phyloP scores from a whole-genome alignment of 768 basidiomycete genomes.

The Mrakia gelida region DNA sequence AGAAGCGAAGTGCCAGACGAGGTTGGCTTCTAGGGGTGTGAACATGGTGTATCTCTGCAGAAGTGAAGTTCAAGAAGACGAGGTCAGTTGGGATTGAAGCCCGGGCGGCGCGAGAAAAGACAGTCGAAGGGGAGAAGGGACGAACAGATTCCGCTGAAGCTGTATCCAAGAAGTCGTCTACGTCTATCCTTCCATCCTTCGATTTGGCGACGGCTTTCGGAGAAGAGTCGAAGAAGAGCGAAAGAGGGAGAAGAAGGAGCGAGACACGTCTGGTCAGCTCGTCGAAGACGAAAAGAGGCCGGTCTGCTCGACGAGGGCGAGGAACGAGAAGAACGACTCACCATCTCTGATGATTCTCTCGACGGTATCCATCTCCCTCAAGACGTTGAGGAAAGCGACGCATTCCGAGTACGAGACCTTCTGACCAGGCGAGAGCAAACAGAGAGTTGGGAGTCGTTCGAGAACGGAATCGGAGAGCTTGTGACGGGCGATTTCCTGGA shows the following conservation, averaged over 20 bases:
- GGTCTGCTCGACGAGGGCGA: no score
- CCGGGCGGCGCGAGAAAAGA: no score
- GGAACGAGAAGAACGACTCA: background rate
- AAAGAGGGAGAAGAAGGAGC: background rate
- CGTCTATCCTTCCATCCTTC: slow-evolving; percentile 92
- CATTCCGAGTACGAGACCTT: slow-evolving; percentile 95
- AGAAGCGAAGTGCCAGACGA: slow-evolving; percentile 95
- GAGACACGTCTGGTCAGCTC: slow-evolving; percentile 1
- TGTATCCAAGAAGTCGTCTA: slow-evolving; percentile 90
- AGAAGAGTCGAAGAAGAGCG: background rate
- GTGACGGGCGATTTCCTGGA: slow-evolving; percentile 89
- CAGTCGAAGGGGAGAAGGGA: background rate
- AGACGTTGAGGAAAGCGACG: slow-evolving; percentile 91
- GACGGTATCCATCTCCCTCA: slow-evolving; percentile 91
- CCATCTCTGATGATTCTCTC: slow-evolving; percentile 59
- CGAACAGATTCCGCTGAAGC: slow-evolving; percentile 44
- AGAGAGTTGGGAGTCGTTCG: slow-evolving; percentile 85
- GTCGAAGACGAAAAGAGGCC: no score
- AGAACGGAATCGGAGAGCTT: slow-evolving; percentile 92
- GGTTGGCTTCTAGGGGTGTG: slow-evolving; percentile 48
- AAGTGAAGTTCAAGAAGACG: background rate
- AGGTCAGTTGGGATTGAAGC: background rate
- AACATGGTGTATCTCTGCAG: slow-evolving; percentile 24
- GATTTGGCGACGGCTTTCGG: slow-evolving; percentile 55
- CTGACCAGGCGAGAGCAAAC: slow-evolving; percentile 80